Percentiles rank a stretch among this genome's conserved stretches.
Evolutionary conservation across 164 flowering plant genomes (phyloP).

Genomic region (Saururus chinensis): DNA sequence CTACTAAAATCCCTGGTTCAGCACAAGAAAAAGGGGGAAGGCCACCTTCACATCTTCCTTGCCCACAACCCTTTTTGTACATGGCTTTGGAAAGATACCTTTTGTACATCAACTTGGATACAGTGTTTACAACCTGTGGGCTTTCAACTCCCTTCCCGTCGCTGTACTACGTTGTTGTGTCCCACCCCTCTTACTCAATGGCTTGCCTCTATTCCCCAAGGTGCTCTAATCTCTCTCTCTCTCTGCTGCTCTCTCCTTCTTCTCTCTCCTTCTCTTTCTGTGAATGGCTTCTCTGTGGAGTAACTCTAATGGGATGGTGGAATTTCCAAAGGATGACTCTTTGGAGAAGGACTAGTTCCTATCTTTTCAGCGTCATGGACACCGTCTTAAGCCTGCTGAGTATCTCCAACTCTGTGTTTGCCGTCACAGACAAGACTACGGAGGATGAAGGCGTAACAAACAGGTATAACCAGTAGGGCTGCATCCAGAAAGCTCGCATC

Average conservation of each 20-base stretch:
- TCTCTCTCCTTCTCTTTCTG: too few species aligned
- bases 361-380: conserved; percentile 40
- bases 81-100: conserved; percentile 16
- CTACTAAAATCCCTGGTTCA: conserved; percentile 16
- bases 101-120: conserved; percentile 22
- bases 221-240: conserved; percentile 8
- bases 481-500: conserved; percentile 42
- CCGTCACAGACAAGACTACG: conserved; percentile 40
- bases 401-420: conserved; percentile 25
- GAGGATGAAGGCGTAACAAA: conserved; percentile 33
- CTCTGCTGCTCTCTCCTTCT: too few species aligned
- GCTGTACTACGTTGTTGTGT: conserved; percentile 14
- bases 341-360: conserved; percentile 45
- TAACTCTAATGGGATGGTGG: conserved; percentile 49
- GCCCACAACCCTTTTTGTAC: conserved; percentile 14
- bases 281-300: conserved; percentile 29
- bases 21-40: conserved; percentile 26
- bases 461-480: too few species aligned
- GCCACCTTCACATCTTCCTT: conserved; percentile 20
- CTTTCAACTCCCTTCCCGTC: conserved; percentile 16
- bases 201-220: conserved; percentile 22
- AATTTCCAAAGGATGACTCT: conserved; percentile 17
- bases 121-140: conserved; percentile 16
- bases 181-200: conserved; percentile 18
- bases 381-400: conserved; percentile 29